A percentile compares a stretch with the other conserved stretches of the same genome.
phyloP scores from a whole-genome alignment of 371 early-diverging fungal genomes.

The Furculomyces boomerangus region DNA sequence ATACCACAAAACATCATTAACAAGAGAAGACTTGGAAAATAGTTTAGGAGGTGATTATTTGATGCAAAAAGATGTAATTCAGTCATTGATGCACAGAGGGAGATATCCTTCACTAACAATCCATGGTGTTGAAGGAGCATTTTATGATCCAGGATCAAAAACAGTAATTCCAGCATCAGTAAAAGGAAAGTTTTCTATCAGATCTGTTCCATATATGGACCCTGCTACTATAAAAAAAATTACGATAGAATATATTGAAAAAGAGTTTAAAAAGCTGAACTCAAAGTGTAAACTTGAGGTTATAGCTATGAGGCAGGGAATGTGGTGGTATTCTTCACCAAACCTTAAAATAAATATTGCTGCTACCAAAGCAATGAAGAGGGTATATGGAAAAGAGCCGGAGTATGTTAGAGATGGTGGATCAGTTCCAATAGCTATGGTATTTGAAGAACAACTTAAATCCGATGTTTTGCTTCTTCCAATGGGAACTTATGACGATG shows the following conservation, averaged over 20 bases:
- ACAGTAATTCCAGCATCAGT: constrained; percentile 96
- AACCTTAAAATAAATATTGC: constrained; percentile 85
- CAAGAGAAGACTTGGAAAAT: constrained; percentile 50
- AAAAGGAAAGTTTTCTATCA: constrained; percentile 90
- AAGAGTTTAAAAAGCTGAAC: constrained; percentile 71
- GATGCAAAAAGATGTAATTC: constrained; percentile 51
- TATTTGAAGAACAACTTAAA: constrained; percentile 84
- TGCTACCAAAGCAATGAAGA: constrained; percentile 72
- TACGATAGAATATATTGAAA: constrained; percentile 49
- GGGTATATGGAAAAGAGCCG: constrained; percentile 73
- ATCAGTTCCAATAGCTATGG: constrained; percentile 92
- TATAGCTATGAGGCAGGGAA: constrained; percentile 64
- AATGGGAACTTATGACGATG: constrained; percentile 77
- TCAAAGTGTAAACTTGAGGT: constrained; percentile 66
- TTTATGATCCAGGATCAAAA: constrained; percentile 83
- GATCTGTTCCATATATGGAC: constrained; percentile 81
- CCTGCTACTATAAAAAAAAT: constrained; percentile 56
- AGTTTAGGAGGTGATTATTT: constrained; percentile 63
- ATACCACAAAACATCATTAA: constrained; percentile 68
- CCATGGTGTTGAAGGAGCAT: constrained; percentile 95
- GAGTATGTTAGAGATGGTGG: constrained; percentile 95
- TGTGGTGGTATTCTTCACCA: constrained; percentile 82
- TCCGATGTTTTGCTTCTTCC: constrained; percentile 82
- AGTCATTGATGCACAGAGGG: constrained; percentile 65
- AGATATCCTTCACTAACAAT: constrained; percentile 87